These are phyloP conservation scores for Lentinula raphanica DNA, from an alignment of 768 basidiomycete genomes.

Conservation along the genomic window DNA sequence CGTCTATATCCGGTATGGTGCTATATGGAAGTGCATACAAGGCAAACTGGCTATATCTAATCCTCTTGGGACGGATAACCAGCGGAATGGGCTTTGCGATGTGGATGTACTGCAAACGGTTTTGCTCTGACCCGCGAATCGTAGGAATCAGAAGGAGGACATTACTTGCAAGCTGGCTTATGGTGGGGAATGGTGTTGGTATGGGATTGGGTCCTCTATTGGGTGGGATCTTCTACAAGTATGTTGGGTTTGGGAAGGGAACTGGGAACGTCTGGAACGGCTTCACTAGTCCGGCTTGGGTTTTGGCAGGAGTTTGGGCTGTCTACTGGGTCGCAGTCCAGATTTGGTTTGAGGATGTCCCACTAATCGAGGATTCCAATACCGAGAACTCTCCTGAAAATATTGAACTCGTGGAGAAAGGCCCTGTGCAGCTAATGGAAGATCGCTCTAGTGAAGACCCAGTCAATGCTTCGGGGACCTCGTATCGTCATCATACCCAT, in stretches of 20 bases:
- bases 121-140: constrained; percentile 66
- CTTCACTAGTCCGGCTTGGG: constrained; percentile 61
- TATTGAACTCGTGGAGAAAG: not conserved
- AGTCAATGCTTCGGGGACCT: not conserved
- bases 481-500: constrained; percentile 1
- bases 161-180: constrained; percentile 56
- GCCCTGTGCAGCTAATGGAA: not conserved
- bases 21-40: constrained; percentile 59
- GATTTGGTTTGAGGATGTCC: constrained; percentile 31
- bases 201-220: constrained; percentile 61
- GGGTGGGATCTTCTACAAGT: constrained; percentile 56
- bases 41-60: constrained; percentile 58
- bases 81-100: constrained; percentile 54
- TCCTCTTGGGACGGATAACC: constrained; percentile 66
- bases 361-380: not conserved
- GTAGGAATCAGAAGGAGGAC: constrained; percentile 61
- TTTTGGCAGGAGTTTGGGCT: constrained; percentile 52
- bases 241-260: constrained; percentile 39
- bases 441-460: not conserved
- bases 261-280: constrained; percentile 49
- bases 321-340: constrained; percentile 40
- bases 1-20: constrained; percentile 51
- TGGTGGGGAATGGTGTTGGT: constrained; percentile 57
- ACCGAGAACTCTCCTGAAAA: not conserved
- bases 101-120: constrained; percentile 67